Evolutionary conservation across 345 rosid species (phyloP).

Genomic region (Eucalyptus tenuipes): DNA sequence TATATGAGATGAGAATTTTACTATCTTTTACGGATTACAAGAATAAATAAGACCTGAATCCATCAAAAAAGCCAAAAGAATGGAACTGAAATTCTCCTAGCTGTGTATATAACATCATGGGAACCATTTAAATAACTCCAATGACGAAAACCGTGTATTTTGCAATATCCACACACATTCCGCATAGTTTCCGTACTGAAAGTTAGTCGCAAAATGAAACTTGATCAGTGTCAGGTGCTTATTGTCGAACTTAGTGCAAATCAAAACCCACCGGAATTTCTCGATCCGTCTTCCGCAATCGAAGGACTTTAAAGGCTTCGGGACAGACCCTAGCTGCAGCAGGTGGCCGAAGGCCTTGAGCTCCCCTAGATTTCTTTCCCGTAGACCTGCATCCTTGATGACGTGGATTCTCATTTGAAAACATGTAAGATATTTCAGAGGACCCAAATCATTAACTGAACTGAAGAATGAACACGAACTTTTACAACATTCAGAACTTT

Average conservation of each 20-base stretch:
- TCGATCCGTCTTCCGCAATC: conserved; percentile 35
- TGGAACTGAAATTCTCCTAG: background rate
- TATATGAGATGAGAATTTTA: background rate
- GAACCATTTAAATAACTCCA: background rate
- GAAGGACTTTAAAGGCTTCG: conserved; percentile 45
- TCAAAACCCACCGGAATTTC: conserved; percentile 61
- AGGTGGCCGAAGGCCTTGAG: conserved; percentile 55
- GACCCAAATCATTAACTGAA: background rate
- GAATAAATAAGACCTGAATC: background rate
- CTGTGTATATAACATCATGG: too few relatives aligned
- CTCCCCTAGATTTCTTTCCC: conserved; percentile 77
- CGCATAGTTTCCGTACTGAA: background rate
- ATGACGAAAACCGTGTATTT: background rate
- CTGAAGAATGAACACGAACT: background rate
- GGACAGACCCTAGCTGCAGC: conserved; percentile 43
- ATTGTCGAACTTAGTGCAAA: background rate
- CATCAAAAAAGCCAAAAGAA: background rate
- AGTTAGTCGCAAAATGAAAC: background rate
- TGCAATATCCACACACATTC: background rate
- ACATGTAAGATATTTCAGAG: background rate
- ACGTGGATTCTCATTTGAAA: conserved; percentile 30
- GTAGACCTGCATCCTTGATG: conserved; percentile 34
- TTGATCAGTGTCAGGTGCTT: background rate
- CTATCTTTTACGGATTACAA: background rate
- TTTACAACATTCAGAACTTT: background rate